Evolutionary conservation across 768 basidiomycete genomes (phyloP).

Genomic region (Calocybe indica): DNA sequence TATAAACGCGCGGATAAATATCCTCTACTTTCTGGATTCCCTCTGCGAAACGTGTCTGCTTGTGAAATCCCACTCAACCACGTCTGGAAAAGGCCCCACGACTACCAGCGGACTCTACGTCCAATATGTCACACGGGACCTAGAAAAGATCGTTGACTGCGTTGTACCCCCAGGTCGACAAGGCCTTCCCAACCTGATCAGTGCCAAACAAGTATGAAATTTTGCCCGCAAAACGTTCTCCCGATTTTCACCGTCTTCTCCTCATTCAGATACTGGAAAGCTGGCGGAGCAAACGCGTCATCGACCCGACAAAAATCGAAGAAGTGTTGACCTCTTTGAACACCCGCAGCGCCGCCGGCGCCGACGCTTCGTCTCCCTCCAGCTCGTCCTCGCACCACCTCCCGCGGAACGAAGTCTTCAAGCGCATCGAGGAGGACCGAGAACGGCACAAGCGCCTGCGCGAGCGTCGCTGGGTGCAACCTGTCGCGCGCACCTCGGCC

Average conservation of each 20-base stretch:
- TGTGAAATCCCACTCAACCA: constrained; percentile 51
- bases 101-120: constrained; percentile 56
- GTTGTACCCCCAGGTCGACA: constrained; percentile 89
- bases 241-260: neutral
- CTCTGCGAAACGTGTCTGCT: constrained; percentile 76
- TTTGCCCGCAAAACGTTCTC: neutral
- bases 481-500: constrained; percentile 38
- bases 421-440: constrained; percentile 87
- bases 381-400: constrained; percentile 16
- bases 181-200: constrained; percentile 82
- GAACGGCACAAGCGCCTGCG: constrained; percentile 90
- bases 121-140: constrained; percentile 71
- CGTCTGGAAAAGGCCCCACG: constrained; percentile 28
- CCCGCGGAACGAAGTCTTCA: constrained; percentile 64
- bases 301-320: constrained; percentile 76
- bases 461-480: constrained; percentile 90
- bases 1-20: constrained; percentile 89
- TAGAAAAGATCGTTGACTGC: constrained; percentile 69
- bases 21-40: constrained; percentile 86
- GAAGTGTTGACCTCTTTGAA: constrained; percentile 55
- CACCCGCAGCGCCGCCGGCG: constrained; percentile 25
- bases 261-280: constrained; percentile 74
- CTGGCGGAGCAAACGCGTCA: constrained; percentile 80
- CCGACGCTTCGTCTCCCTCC: constrained; percentile 13
- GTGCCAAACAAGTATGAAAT: constrained; percentile 71